Conservation (phyloP, 805 yeast genomes). For the Dipodascus albidus region DNA sequence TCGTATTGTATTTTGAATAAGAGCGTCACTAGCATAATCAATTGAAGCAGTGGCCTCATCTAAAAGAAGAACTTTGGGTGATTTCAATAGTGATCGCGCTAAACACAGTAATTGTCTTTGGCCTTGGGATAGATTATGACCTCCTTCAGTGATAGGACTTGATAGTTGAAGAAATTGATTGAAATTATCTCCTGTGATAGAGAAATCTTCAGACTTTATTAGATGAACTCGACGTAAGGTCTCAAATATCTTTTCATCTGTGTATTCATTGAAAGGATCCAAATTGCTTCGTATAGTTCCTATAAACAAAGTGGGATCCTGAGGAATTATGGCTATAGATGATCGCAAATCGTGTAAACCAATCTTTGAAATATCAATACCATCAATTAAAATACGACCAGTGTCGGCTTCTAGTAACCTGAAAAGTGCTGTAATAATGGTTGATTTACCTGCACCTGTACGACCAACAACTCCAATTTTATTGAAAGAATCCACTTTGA, state of each 20-base stretch:
- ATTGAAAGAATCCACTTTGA: slow-evolving; percentile 60
- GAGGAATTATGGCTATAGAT: slow-evolving; percentile 64
- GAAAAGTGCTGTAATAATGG: slow-evolving; percentile 89
- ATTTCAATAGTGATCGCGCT: slow-evolving; percentile 66
- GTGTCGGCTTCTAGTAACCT: slow-evolving; percentile 41
- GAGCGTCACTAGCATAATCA: slow-evolving; percentile 77
- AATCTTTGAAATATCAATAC: slow-evolving; percentile 45
- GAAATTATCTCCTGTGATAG: slow-evolving; percentile 43
- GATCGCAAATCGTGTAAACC: slow-evolving; percentile 56
- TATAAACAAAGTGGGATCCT: slow-evolving; percentile 67
- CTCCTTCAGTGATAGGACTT: slow-evolving; percentile 55
- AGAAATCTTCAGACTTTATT: slow-evolving; percentile 22
- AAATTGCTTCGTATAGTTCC: slow-evolving; percentile 61
- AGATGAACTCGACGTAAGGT: slow-evolving; percentile 55
- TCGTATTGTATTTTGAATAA: slow-evolving; percentile 64
- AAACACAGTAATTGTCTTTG: slow-evolving; percentile 79
- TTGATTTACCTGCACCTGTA: slow-evolving; percentile 98
- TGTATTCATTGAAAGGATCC: slow-evolving; percentile 54
- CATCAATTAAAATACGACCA: slow-evolving; percentile 56
- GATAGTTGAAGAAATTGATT: slow-evolving; percentile 55
- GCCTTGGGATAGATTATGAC: slow-evolving; percentile 76
- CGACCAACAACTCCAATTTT: slow-evolving; percentile 96
- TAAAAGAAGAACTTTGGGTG: slow-evolving; percentile 59
- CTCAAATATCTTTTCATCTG: slow-evolving; percentile 50
- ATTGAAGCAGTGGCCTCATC: slow-evolving; percentile 73